Percentiles rank a stretch among this genome's conserved stretches.
Evolutionary conservation across 177 flowering plant species (phyloP).

Genomic region (Vitis hybrid): DNA sequence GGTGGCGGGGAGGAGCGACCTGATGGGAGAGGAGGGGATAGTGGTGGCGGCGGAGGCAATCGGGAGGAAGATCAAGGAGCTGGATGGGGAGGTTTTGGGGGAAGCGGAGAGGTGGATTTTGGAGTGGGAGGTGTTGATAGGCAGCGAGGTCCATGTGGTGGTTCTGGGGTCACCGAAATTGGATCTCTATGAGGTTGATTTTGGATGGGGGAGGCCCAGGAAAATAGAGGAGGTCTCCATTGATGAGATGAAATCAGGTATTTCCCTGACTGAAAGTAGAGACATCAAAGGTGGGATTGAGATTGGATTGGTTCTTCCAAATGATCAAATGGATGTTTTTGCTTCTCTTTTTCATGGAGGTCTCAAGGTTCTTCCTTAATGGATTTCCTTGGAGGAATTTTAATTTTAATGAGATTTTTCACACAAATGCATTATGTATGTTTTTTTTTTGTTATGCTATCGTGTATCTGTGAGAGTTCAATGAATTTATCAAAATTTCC

Average conservation of each 20-base stretch:
- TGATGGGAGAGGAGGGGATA: constrained; percentile 33
- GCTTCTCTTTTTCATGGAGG: constrained; percentile 1
- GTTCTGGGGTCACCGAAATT: constrained; percentile 40
- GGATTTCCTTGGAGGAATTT: too few species aligned
- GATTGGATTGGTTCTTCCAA: constrained; percentile 21
- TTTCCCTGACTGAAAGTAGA: constrained; percentile 32
- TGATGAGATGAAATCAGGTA: constrained; percentile 11
- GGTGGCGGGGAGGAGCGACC: constrained; percentile 8
- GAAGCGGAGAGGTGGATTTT: constrained; percentile 23
- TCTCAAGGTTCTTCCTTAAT: constrained; percentile 7
- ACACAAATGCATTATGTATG: too few species aligned
- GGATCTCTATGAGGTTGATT: constrained; percentile 33
- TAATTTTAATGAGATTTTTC: too few species aligned
- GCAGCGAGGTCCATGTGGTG: constrained; percentile 9
- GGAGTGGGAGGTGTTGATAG: constrained; percentile 12
- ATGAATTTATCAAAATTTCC: too few species aligned
- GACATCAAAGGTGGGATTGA: constrained; percentile 33
- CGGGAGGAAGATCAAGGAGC: constrained; percentile 18
- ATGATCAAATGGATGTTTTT: constrained; percentile 26
- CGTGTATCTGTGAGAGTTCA: neutral
- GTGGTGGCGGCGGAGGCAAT: constrained; percentile 30
- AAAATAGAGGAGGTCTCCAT: constrained; percentile 32
- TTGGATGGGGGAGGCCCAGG: constrained; percentile 49
- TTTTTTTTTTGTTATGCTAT: too few species aligned
- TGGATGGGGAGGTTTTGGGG: constrained; percentile 12